These are phyloP conservation scores for Eutypa lata DNA, from an alignment of 2,329 filamentous ascomycete species.

Conservation along the genomic window DNA sequence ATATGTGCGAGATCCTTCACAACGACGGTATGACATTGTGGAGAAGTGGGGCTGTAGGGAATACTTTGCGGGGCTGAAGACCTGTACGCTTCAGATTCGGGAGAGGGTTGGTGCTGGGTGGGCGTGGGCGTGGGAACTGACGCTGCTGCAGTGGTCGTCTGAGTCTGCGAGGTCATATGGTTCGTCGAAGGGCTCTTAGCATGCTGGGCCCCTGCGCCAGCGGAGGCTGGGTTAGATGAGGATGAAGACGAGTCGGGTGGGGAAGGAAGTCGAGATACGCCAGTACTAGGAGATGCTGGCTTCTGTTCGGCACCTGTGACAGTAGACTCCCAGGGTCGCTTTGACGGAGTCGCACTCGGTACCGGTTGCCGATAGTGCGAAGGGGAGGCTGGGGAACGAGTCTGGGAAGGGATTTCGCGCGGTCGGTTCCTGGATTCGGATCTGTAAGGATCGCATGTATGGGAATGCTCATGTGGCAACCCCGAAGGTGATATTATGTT, in stretches of 20 bases:
- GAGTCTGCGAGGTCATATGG: conserved; percentile 48
- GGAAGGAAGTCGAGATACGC: conserved; percentile 49
- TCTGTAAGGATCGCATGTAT: conserved; percentile 41
- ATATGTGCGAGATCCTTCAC: conserved; percentile 90
- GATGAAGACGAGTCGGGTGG: conserved; percentile 51
- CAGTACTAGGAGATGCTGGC: conserved; percentile 31
- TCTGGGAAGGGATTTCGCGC: conserved; percentile 21
- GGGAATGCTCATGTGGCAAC: conserved; percentile 44
- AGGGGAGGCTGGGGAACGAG: conserved; percentile 20
- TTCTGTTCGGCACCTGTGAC: conserved; percentile 17
- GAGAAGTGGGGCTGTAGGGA: conserved; percentile 33
- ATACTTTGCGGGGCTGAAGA: conserved; percentile 22
- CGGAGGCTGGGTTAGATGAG: conserved; percentile 35
- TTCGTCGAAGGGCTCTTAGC: conserved; percentile 31
- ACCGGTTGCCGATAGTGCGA: conserved; percentile 19
- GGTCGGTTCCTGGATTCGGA: conserved; percentile 34
- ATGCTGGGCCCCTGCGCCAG: conserved; percentile 37
- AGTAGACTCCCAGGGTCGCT: conserved; percentile 26
- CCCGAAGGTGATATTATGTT: conserved; percentile 60
- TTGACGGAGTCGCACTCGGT: conserved; percentile 23
- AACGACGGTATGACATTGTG: conserved; percentile 60
- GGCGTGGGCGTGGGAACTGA: conserved; percentile 19
- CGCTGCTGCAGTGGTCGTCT: conserved; percentile 16
- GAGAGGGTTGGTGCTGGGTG: conserved; percentile 26
- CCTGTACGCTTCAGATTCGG: conserved; percentile 23